A percentile compares a stretch with the other conserved stretches of the same genome.
Conservation (phyloP, 768 basidiomycete species). For the Trichaptum fuscoviolaceum region DNA sequence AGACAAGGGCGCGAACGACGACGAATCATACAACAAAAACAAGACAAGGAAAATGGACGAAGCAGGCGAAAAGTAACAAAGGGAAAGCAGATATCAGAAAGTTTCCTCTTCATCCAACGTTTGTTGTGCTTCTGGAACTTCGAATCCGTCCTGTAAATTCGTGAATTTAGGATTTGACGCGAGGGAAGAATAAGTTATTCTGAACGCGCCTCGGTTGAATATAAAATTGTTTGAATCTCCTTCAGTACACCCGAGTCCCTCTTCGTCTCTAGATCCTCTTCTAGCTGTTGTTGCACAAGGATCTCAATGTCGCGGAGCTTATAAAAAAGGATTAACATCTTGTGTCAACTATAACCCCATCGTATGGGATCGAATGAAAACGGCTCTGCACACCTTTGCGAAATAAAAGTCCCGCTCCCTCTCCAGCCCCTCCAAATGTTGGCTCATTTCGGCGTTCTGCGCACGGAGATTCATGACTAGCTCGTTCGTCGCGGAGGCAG, state of each 20-base stretch:
- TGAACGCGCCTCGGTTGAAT: conserved; percentile 81
- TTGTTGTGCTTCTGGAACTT: conserved; percentile 65
- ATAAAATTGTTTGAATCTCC: conserved; percentile 89
- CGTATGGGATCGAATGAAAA: neutral
- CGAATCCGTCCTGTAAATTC: conserved; percentile 75
- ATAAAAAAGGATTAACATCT: conserved; percentile 7
- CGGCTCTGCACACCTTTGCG: conserved; percentile 63
- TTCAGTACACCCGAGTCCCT: conserved; percentile 57
- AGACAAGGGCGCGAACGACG: neutral
- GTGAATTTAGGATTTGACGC: neutral
- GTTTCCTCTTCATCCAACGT: conserved; percentile 78
- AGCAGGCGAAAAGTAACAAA: neutral
- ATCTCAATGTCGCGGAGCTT: conserved; percentile 97
- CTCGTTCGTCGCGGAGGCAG: conserved; percentile 63
- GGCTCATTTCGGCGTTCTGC: conserved; percentile 78
- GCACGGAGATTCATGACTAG: conserved; percentile 60
- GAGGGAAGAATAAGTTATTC: conserved; percentile 13
- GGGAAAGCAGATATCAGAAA: conserved; percentile 32
- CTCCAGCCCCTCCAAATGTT: conserved; percentile 85
- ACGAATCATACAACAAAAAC: neutral
- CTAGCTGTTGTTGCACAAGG: conserved; percentile 76
- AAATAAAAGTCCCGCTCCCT: conserved; percentile 99
- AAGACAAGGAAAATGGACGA: neutral
- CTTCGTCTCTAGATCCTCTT: conserved; percentile 50
- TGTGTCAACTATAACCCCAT: conserved; percentile 9